phyloP scores from a whole-genome alignment of 768 basidiomycete species.

The Lyophyllum decastes region DNA sequence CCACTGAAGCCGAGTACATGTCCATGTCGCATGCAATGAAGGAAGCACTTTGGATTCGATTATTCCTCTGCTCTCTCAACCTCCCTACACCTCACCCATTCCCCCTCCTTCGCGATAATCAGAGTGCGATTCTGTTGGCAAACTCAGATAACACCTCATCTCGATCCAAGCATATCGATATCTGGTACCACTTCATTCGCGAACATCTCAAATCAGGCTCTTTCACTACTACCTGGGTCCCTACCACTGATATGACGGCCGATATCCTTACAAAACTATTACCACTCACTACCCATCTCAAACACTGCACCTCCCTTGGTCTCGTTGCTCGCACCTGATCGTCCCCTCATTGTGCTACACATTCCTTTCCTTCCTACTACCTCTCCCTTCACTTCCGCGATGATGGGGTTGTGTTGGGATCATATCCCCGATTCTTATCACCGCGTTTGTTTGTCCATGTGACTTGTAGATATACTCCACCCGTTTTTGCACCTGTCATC shows the following conservation, averaged over 20 bases:
- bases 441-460: not conserved
- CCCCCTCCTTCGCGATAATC: conserved; percentile 25
- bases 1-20: not conserved
- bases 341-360: not conserved
- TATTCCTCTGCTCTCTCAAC: conserved; percentile 16
- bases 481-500: not conserved
- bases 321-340: not conserved
- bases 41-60: not conserved
- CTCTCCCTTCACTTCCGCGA: not conserved
- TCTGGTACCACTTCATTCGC: conserved; percentile 35
- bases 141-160: conserved; percentile 23
- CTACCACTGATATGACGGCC: conserved; percentile 33
- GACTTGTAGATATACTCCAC: not conserved
- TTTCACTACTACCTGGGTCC: conserved; percentile 26
- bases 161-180: conserved; percentile 23
- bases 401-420: not conserved
- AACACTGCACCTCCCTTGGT: conserved; percentile 16
- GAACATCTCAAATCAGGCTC: conserved; percentile 22
- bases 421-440: not conserved
- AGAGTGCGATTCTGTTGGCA: not conserved
- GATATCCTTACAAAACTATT: conserved; percentile 44
- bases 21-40: not conserved
- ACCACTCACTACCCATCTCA: conserved; percentile 4
- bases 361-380: not conserved
- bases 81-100: conserved; percentile 13